Base-by-base conservation (phyloP, 306 rosid genomes). In the Malus orientalis region DNA sequence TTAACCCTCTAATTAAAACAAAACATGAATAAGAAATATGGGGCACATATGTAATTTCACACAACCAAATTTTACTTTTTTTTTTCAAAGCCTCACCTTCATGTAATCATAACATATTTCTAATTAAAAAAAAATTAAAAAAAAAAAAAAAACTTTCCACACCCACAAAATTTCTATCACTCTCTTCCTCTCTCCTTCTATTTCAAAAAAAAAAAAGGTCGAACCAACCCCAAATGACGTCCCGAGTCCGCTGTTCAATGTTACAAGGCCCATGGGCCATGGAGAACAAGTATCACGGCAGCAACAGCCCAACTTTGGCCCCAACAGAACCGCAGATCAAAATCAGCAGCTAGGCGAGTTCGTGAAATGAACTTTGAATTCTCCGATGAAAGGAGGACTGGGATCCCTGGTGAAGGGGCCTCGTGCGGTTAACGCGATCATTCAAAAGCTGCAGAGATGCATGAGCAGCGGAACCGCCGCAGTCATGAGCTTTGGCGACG, bases 401-500 rank as follows among this genome's bases (percentile, higher is more conserved):
- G 42, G 71, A 73, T 51, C 63, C 55, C 36, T 54, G 55, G 23
- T 44, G 67, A 67, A 53, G 79, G 27, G 61, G 30, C 76, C 11
- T 27, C 67, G 33, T 16, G 67, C 27, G 15, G 32, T 59, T 11
- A 7, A 30, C 8, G 61, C 22, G 30, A 54, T 66, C 45, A 1
- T 51, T 75, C 36, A 4, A 20, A 27, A 49, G 55, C 18, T 74
- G 32, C 73, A 67, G 49, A 87, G 87, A 88, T 86, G 92, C 70
- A 81, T 78, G 87, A 87, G 86, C 85, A 69, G 78, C 78, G 68
- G 47, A 38, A 75, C 78, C 54, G 22, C 23, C 58, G 70, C 83
- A 14, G 93, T 90, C 71, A 89, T 94, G 98, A 89, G 92, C 84
- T 94, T 94, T 59, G 97, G 98, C 11, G 98, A 90, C 67, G 96